Base-by-base conservation (phyloP, 2,329 filamentous ascomycete genomes). In the Lasiodiplodia citricola region DNA sequence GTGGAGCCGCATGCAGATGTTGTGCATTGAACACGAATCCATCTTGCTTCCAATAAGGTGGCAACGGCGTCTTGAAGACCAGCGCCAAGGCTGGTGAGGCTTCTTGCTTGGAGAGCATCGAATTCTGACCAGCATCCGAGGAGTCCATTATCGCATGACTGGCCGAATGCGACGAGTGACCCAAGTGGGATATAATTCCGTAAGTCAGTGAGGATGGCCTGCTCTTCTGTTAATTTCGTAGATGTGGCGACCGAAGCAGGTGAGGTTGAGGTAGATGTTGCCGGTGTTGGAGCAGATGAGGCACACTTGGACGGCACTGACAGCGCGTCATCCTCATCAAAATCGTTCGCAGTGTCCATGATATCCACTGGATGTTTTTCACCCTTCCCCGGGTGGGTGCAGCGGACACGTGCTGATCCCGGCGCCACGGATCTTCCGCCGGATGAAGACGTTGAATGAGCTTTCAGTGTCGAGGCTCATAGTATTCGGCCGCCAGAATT, bases 11-110 rank as follows among this genome's bases (percentile, higher is more conserved):
- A 37, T 23, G 35, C n/a, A 25, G 51, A 23, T 47, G 16, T 18
- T n/a, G 38, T 38, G 70, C 13, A 72, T 63, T 55, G 77, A 76
- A 77, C 67, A 4, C 79, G 75, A 37, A 80, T 77, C 78, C 79
- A 81, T 23, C 70, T 71, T 18, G 79, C 77, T 63, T 76, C 73
- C 2, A 80, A 71, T 7, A 81, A 69, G 21, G 71, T 71, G n/a
- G 71, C 71, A 74, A 55, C 73, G 16, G 55, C 76, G 74, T 13
- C 73, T 71, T 7, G 73, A 69, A 60, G n/a, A 51, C n/a, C 41
- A 21, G 4, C 6, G 18, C 41, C 55, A 21, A 67, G 65, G n/a
- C 28, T 31, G 21, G 18, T 58, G 38, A 25, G 25, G 11, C n/a
- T 31, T 38, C n/a, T 10, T 2, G 78, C 60, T 14, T 70, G 69